Evolutionary conservation across 2,329 filamentous ascomycete species (phyloP).

Genomic region (Xylariales sp.): DNA sequence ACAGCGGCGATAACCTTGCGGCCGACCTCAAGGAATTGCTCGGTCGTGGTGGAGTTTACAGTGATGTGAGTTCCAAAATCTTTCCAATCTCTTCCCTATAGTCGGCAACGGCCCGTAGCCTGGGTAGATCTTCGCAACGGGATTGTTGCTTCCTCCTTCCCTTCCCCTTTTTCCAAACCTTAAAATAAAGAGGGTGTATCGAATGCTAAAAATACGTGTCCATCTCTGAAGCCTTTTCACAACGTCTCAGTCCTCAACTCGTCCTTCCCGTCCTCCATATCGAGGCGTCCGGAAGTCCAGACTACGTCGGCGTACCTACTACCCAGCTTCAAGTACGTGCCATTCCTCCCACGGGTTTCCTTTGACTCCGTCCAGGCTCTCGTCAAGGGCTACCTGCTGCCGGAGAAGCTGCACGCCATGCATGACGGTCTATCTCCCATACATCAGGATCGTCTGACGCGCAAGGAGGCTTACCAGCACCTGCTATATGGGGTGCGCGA

Average conservation of each 20-base stretch:
- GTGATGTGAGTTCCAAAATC: conserved; percentile 61
- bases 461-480: conserved; percentile 47
- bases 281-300: conserved; percentile 40
- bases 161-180: no score
- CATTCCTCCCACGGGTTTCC: conserved; percentile 61
- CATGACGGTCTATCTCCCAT: conserved; percentile 57
- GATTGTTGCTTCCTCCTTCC: no score
- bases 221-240: conserved; percentile 90
- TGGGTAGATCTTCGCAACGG: no score
- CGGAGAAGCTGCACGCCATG: conserved; percentile 54
- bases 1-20: conserved; percentile 60
- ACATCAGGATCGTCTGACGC: conserved; percentile 47
- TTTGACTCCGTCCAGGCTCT: conserved; percentile 52
- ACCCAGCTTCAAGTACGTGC: conserved; percentile 78
- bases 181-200: neutral
- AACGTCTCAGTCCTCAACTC: conserved; percentile 73
- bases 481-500: conserved; percentile 54
- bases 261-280: conserved; percentile 62
- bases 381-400: conserved; percentile 63
- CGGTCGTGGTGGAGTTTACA: conserved; percentile 60
- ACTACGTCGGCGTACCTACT: conserved; percentile 70
- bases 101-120: no score
- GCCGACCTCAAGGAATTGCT: conserved; percentile 68
- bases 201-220: no score
- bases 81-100: no score